These are phyloP conservation scores for Corynascus novoguineensis DNA, from an alignment of 495 filamentous ascomycete genomes.

Conservation along the genomic window DNA sequence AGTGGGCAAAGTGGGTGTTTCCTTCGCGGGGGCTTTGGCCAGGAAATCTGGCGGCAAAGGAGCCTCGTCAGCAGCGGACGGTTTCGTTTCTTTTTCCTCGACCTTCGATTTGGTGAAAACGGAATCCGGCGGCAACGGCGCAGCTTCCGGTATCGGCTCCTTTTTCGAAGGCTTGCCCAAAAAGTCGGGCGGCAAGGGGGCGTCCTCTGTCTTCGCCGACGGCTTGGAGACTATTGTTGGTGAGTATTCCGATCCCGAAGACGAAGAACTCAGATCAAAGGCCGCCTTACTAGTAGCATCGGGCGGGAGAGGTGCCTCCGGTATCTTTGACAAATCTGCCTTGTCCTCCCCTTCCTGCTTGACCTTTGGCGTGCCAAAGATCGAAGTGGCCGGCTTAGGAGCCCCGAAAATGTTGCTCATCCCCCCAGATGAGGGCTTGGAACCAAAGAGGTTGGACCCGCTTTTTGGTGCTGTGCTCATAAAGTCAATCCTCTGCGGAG, in stretches of 20 bases:
- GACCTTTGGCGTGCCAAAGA: conserved; percentile 29
- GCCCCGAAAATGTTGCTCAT: conserved; percentile 21
- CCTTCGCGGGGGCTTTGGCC: conserved; percentile 25
- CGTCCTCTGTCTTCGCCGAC: conserved; percentile 25
- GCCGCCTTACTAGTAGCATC: conserved; percentile 64
- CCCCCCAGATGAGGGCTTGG: conserved; percentile 18
- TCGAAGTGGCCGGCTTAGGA: conserved; percentile 13
- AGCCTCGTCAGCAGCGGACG: conserved; percentile 8
- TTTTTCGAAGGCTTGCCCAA: conserved; percentile 23
- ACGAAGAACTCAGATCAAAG: conserved; percentile 60
- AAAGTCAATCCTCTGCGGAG: conserved; percentile 42
- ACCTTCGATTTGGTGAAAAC: conserved; percentile 14
- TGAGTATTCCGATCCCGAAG: conserved; percentile 47
- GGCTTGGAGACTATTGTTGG: conserved; percentile 34
- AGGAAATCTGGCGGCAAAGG: conserved; percentile 26
- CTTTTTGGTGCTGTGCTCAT: conserved; percentile 10
- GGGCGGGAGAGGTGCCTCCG: conserved; percentile 66
- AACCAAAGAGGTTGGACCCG: conserved; percentile 24
- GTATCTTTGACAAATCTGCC: conserved; percentile 28
- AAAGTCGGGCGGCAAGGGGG: conserved; percentile 38
- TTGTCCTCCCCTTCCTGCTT: conserved; percentile 35
- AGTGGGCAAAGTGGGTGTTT: conserved; percentile 16
- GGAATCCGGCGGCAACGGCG: conserved; percentile 18
- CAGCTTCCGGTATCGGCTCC: conserved; percentile 8
- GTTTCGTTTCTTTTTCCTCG: conserved; percentile 6